Evolutionary conservation across 805 yeast species (phyloP).

Genomic region (Huiozyma sinensis): DNA sequence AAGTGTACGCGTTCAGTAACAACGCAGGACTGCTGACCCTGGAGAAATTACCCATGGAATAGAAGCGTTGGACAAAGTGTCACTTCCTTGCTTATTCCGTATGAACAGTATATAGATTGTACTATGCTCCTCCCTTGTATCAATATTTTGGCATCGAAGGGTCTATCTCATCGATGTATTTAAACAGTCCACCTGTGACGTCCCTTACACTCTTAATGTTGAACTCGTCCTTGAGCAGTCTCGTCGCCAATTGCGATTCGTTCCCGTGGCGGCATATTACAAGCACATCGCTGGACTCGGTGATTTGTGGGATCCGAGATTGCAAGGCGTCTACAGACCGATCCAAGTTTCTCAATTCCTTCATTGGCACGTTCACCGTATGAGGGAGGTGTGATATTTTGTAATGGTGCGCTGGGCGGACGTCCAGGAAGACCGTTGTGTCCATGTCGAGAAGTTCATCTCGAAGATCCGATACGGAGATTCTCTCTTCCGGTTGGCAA

Average conservation of each 20-base stretch:
- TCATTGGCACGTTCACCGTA: constrained; percentile 56
- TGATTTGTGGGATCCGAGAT: constrained; percentile 18
- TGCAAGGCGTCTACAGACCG: constrained; percentile 21
- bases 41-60: constrained; percentile 11
- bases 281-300: constrained; percentile 29
- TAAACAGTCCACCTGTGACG: constrained; percentile 65
- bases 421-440: constrained; percentile 42
- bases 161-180: constrained; percentile 58
- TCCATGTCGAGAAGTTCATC: background rate
- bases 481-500: constrained; percentile 35
- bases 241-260: constrained; percentile 75
- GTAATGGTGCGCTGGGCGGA: constrained; percentile 71
- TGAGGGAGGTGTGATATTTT: constrained; percentile 50
- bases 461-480: constrained; percentile 28
- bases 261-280: constrained; percentile 84
- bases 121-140: background rate
- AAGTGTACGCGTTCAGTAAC: constrained; percentile 32
- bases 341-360: constrained; percentile 29
- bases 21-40: constrained; percentile 25
- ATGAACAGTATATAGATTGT: too few relatives aligned
- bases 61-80: background rate
- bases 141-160: constrained; percentile 52
- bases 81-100: too few relatives aligned
- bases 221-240: constrained; percentile 39
- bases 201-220: constrained; percentile 47